Evolutionary conservation across 345 rosid genomes (phyloP), one percentile per base, ranked within the genome.

Genomic region (Sonneratia caseolaris): DNA sequence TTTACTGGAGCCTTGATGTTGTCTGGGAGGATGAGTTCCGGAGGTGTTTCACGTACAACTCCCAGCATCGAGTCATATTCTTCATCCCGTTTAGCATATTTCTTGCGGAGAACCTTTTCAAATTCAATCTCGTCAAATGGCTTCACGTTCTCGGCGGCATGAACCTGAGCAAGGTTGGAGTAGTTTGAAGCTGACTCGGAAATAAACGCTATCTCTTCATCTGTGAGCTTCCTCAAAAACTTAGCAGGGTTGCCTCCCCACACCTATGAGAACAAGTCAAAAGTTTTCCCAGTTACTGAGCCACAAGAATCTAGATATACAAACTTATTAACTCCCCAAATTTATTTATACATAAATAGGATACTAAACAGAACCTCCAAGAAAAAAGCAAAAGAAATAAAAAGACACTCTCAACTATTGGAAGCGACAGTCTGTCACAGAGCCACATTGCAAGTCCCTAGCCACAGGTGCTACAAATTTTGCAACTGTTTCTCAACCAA

Each of bases 181-280:
- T 94, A 94, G 79, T 87, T 92, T 78, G 81, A 72, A 64, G 97
- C 96, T 59, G 97, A 88, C 75, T 85, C 77, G 45, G 97, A 68
- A 83, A 92, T 84, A 74, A 91, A 91, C 56, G 86, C 82, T 66
- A 80, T 82, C 84, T 94, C 98, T 70, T 84, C 85, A 24, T 83
- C 87, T 11, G 84, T 84, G 62, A 94, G 89, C 88, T 90, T 88
- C 79, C 98, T 86, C 82, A 94, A 81, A 78, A 94, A 94, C 82
- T 79, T 90, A 71, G 97, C 98, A 13, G 98, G 96, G 78, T 94
- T 94, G 75, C 98, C 98, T 83, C 88, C 98, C 97, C 96, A 94
- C 45, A 94, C 87, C 98, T 91, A 82, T 51, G 15, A 32, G 21
- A 36, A 11, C 13, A 12, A 42, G 22, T 69, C 42, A 47, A 49